Conservation (phyloP, 2,329 filamentous ascomycete species). For the Alternaria sp. region DNA sequence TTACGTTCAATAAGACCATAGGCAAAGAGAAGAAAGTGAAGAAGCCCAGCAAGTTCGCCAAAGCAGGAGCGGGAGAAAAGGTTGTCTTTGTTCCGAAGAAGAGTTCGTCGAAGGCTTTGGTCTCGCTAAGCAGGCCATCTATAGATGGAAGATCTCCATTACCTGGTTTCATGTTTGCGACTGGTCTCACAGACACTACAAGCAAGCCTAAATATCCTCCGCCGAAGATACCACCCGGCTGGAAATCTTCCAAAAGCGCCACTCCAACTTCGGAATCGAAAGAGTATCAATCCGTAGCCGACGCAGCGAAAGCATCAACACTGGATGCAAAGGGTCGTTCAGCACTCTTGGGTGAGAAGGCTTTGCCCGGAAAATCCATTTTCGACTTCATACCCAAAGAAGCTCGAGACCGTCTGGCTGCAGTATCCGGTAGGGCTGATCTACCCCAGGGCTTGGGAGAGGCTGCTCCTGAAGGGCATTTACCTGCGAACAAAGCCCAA, state of each 20-base stretch:
- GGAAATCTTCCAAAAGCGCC: conserved; percentile 66
- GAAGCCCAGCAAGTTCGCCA: conserved; percentile 60
- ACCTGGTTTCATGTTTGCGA: conserved; percentile 78
- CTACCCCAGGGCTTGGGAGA: conserved; percentile 82
- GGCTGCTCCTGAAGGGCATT: conserved; percentile 69
- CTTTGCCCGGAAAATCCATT: conserved; percentile 88
- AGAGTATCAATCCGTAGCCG: conserved; percentile 70
- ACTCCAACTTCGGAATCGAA: conserved; percentile 41
- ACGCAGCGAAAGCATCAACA: conserved; percentile 78
- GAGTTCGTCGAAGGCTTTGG: conserved; percentile 54
- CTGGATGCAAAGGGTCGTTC: conserved; percentile 81
- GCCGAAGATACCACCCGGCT: conserved; percentile 74
- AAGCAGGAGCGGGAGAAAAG: conserved; percentile 70
- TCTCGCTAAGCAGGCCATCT: conserved; percentile 67
- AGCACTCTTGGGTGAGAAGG: conserved; percentile 79
- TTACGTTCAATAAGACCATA: conserved; percentile 83
- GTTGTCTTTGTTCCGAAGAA: conserved; percentile 81
- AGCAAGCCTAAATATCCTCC: conserved; percentile 64
- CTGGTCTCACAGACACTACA: conserved; percentile 54
- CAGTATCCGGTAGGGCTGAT: conserved; percentile 76
- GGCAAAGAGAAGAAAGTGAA: conserved; percentile 83
- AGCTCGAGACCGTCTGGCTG: conserved; percentile 77
- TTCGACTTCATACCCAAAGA: conserved; percentile 89
- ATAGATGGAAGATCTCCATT: conserved; percentile 83
- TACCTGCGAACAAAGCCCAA: conserved; percentile 69